phyloP scores from a whole-genome alignment of 1,139 yeast genomes.

The Saccharomyces hybrid region DNA sequence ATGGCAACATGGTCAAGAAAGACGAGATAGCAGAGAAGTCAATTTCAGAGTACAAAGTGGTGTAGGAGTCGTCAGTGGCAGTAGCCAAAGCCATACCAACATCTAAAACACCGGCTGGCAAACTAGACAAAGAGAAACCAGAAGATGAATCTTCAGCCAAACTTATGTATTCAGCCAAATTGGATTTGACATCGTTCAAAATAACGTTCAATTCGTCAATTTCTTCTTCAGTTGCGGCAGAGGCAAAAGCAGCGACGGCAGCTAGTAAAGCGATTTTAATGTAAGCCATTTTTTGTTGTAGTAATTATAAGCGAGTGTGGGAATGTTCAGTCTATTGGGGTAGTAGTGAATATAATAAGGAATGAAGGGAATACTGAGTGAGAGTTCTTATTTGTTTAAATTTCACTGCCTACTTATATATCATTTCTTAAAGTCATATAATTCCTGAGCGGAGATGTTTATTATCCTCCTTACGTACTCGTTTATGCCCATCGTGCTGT shows the following conservation, averaged over 20 bases:
- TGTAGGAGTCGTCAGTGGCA: constrained; percentile 39
- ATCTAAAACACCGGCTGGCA: constrained; percentile 31
- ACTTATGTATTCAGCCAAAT: constrained; percentile 15
- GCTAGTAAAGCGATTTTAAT: constrained; percentile 1
- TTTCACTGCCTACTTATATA: background rate
- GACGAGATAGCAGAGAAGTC: constrained; percentile 27
- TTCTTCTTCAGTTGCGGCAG: constrained; percentile 6
- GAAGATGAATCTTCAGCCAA: constrained; percentile 12
- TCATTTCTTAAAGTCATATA: background rate
- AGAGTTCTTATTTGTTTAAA: background rate
- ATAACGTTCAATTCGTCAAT: background rate
- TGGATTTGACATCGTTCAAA: constrained; percentile 6
- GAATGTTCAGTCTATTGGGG: background rate
- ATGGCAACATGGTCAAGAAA: constrained; percentile 36
- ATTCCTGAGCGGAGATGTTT: too few species aligned
- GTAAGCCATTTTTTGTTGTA: background rate
- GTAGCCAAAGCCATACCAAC: constrained; percentile 34
- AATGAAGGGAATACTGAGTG: background rate
- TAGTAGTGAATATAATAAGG: background rate
- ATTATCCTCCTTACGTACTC: too few species aligned
- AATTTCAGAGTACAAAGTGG: constrained; percentile 31
- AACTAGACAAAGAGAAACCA: constrained; percentile 11
- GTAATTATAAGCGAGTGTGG: background rate
- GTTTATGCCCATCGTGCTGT: too few species aligned
- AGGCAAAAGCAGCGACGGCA: constrained; percentile 4